These are phyloP conservation scores for Coemansia sp. DNA, from an alignment of 192 early-diverging fungal genomes.

Conservation along the genomic window DNA sequence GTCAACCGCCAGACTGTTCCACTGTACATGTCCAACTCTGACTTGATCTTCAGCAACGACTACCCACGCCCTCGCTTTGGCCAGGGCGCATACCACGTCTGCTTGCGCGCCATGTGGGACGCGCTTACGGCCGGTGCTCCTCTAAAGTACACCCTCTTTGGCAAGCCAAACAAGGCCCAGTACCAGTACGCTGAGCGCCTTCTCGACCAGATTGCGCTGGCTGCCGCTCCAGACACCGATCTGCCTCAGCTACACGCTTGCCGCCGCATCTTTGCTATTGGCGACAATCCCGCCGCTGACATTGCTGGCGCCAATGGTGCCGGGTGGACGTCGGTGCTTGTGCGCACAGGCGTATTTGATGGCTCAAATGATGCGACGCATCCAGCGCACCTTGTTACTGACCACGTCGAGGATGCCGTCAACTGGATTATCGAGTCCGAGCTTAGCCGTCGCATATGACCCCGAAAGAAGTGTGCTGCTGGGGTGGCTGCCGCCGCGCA, in stretches of 20 bases:
- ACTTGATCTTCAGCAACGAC: constrained; percentile 84
- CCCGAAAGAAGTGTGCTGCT: not conserved
- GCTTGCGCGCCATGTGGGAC: constrained; percentile 72
- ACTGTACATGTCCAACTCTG: constrained; percentile 79
- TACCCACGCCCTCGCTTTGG: constrained; percentile 77
- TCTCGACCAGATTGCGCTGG: constrained; percentile 43
- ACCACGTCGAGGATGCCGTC: constrained; percentile 73
- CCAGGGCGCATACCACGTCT: constrained; percentile 80
- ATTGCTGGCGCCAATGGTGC: constrained; percentile 75
- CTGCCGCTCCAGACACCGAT: constrained; percentile 19
- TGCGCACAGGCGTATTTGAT: constrained; percentile 72
- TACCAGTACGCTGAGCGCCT: constrained; percentile 71
- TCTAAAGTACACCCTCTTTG: constrained; percentile 73
- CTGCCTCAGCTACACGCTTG: not conserved
- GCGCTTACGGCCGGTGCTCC: constrained; percentile 39
- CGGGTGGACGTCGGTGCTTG: constrained; percentile 74
- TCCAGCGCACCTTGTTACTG: constrained; percentile 63
- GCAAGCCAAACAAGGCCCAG: constrained; percentile 81
- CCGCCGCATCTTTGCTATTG: constrained; percentile 62
- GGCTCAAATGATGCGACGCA: constrained; percentile 61
- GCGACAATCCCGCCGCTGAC: constrained; percentile 74
- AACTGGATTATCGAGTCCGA: constrained; percentile 49
- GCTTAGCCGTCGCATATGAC: constrained; percentile 9
- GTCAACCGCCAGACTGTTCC: constrained; percentile 63
- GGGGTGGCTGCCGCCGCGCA: constrained; percentile 8